Percentiles rank a stretch among this genome's conserved stretches.
These are phyloP conservation scores for Acacia melanoxylon DNA, from an alignment of 306 rosid genomes.

Conservation along the genomic window DNA sequence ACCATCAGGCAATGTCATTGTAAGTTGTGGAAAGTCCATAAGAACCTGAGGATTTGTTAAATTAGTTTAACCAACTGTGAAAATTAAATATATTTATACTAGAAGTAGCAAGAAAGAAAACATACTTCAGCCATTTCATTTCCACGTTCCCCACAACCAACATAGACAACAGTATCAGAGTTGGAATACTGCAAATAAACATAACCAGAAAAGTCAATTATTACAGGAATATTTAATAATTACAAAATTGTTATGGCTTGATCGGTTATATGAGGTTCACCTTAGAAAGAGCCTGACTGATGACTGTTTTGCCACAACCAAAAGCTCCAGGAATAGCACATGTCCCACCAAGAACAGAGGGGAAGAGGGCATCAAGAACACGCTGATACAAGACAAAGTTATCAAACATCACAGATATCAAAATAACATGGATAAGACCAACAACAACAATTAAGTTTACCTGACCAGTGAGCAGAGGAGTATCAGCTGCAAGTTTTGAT, in stretches of 20 bases:
- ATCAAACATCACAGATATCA: constrained; percentile 34
- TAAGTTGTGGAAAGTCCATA: constrained; percentile 99
- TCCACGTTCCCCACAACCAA: constrained; percentile 99
- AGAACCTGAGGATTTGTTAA: constrained; percentile 63
- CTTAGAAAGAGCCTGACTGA: constrained; percentile 99
- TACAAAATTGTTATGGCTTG: background rate
- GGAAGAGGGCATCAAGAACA: constrained; percentile 99
- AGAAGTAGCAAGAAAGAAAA: constrained; percentile 1
- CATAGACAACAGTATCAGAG: constrained; percentile 91
- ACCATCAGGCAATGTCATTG: constrained; percentile 99
- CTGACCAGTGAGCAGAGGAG: constrained; percentile 99
- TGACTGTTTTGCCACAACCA: constrained; percentile 99
- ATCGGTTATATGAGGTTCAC: constrained; percentile 39
- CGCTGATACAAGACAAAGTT: constrained; percentile 63
- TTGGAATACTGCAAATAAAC: constrained; percentile 78
- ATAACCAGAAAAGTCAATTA: constrained; percentile 24
- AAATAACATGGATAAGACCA: constrained; percentile 16
- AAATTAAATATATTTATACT: background rate
- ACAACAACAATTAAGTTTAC: constrained; percentile 39
- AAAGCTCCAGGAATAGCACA: constrained; percentile 99
- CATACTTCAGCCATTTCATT: constrained; percentile 98
- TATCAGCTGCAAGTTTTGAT: constrained; percentile 97
- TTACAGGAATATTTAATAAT: background rate
- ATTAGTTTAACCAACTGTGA: constrained; percentile 26
- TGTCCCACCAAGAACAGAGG: constrained; percentile 99